Evolutionary conservation across 768 basidiomycete species (phyloP).

Genomic region (Phlebiopsis flavidoalba): DNA sequence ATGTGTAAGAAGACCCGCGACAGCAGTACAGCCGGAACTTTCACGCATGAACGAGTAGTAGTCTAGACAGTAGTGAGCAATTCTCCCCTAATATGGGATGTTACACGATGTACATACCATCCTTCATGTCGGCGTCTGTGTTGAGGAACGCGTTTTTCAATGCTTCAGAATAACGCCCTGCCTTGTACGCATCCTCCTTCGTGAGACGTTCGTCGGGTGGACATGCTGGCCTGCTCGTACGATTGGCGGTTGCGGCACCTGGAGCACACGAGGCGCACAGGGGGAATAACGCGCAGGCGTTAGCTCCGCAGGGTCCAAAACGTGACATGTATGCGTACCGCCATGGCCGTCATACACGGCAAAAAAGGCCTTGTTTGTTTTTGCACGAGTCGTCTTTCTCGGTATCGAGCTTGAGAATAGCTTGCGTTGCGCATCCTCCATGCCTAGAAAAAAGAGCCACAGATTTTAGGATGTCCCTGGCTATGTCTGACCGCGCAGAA

Average conservation of each 20-base stretch:
- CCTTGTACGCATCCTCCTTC: constrained; percentile 65
- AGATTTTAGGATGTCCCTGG: background rate
- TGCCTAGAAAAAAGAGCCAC: constrained; percentile 48
- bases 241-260: constrained; percentile 84
- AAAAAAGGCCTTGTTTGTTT: constrained; percentile 87
- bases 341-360: constrained; percentile 99
- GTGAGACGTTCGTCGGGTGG: constrained; percentile 72
- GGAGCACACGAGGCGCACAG: background rate
- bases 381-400: constrained; percentile 30
- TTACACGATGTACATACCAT: constrained; percentile 44
- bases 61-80: constrained; percentile 41
- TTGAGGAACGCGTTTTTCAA: constrained; percentile 88
- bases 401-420: constrained; percentile 64
- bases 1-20: constrained; percentile 76
- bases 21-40: constrained; percentile 95
- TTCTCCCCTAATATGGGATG: background rate
- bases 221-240: constrained; percentile 83
- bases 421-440: constrained; percentile 96
- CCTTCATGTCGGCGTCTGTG: constrained; percentile 90
- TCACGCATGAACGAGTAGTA: constrained; percentile 82
- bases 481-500: constrained; percentile 16
- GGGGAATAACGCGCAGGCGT: background rate
- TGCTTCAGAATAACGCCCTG: constrained; percentile 66
- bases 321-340: constrained; percentile 43
- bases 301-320: background rate